Conservation (phyloP, 2,329 filamentous ascomycete species). For the Colletotrichum tofieldiae region DNA sequence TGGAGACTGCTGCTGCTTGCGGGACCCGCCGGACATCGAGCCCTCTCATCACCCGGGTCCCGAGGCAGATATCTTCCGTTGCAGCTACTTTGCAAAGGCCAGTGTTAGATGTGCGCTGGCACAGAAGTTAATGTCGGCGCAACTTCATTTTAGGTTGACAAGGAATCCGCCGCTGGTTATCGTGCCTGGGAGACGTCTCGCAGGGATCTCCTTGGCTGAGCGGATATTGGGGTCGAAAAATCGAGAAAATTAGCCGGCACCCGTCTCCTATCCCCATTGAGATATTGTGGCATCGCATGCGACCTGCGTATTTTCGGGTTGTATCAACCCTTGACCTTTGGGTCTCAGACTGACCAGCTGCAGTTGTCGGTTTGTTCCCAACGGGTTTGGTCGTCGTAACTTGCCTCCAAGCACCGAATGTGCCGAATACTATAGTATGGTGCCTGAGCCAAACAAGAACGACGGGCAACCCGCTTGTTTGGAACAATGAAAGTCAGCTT, state of each 20-base stretch:
- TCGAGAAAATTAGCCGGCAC: conserved; percentile 26
- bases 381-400: neutral
- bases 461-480: neutral
- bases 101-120: conserved; percentile 2
- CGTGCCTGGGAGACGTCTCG: conserved; percentile 26
- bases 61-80: neutral
- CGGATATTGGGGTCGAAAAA: conserved; percentile 34
- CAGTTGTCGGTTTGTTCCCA: neutral
- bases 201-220: conserved; percentile 35
- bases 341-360: conserved; percentile 13
- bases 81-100: neutral
- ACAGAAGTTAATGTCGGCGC: conserved; percentile 15
- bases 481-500: conserved; percentile 17
- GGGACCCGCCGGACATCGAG: conserved; percentile 3
- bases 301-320: conserved; percentile 6
- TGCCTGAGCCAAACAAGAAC: neutral
- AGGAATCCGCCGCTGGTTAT: conserved; percentile 26
- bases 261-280: conserved; percentile 19
- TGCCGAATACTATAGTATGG: neutral
- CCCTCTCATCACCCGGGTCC: conserved; percentile 7
- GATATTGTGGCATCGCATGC: conserved; percentile 1
- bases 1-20: conserved; percentile 1
- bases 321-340: conserved; percentile 1
- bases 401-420: conserved; percentile 4
- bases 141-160: conserved; percentile 33